phyloP scores from a whole-genome alignment of 2,329 filamentous ascomycete species.

The Didymella pinodella region DNA sequence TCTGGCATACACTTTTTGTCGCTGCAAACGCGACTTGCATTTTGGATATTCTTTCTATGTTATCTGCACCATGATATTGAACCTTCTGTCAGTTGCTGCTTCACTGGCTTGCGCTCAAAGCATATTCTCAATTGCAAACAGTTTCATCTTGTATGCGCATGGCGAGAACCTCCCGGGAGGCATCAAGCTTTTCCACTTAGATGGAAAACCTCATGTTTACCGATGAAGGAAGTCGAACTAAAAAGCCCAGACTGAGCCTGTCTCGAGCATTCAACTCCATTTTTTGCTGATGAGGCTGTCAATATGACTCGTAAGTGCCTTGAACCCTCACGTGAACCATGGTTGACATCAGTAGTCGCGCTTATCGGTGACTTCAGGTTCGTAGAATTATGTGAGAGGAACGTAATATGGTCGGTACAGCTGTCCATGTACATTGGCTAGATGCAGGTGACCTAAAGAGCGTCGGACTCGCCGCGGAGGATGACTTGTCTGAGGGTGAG shows the following conservation, averaged over 20 bases:
- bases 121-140: background rate
- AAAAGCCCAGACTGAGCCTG: slow-evolving; percentile 43
- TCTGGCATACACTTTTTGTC: background rate
- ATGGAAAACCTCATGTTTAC: slow-evolving; percentile 36
- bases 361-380: background rate
- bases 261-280: slow-evolving; percentile 31
- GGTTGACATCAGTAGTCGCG: background rate
- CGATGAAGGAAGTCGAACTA: background rate
- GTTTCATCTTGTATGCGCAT: background rate
- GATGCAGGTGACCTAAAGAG: background rate
- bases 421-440: background rate
- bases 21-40: background rate
- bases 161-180: background rate
- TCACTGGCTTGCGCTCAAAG: background rate
- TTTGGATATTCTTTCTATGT: background rate
- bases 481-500: background rate
- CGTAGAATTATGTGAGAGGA: background rate
- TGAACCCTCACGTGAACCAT: background rate
- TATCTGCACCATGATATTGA: background rate
- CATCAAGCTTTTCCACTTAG: slow-evolving; percentile 41
- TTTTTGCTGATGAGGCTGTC: slow-evolving; percentile 28
- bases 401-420: background rate
- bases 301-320: slow-evolving; percentile 35
- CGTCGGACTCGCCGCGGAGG: background rate
- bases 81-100: background rate